A percentile compares a stretch with the other conserved stretches of the same genome.
phyloP scores from a whole-genome alignment of 306 rosid species.

The Quercus rubra region DNA sequence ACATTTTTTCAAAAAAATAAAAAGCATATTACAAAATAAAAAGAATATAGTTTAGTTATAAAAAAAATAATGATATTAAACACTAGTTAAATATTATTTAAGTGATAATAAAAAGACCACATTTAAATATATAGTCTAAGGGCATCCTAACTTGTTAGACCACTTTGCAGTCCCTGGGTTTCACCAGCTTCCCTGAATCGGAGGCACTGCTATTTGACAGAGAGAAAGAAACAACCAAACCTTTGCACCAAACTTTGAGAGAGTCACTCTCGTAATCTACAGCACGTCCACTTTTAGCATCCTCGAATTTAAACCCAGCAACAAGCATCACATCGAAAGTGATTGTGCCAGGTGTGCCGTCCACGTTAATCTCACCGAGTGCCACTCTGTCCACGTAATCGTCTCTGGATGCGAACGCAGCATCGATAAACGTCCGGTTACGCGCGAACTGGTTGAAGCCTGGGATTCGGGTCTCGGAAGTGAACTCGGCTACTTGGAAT shows the following conservation, averaged over 20 bases:
- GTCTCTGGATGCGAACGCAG: neutral
- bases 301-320: conserved; percentile 54
- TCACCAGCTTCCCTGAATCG: conserved; percentile 44
- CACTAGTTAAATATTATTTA: too few relatives aligned
- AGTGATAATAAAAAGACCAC: too few relatives aligned
- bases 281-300: too few relatives aligned
- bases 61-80: too few relatives aligned
- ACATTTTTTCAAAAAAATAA: too few relatives aligned
- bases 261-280: conserved; percentile 18
- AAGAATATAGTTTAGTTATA: too few relatives aligned
- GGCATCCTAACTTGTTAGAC: too few relatives aligned
- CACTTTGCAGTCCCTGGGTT: conserved; percentile 54
- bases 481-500: neutral
- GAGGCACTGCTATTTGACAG: conserved; percentile 12
- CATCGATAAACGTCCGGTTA: conserved; percentile 23
- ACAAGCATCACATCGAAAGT: conserved; percentile 44
- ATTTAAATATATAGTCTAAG: too few relatives aligned
- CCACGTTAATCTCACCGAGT: conserved; percentile 24
- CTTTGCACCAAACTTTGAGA: conserved; percentile 55
- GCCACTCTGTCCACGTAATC: conserved; percentile 7
- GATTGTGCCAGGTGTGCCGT: conserved; percentile 34
- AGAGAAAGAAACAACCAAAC: conserved; percentile 35
- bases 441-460: conserved; percentile 54
- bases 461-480: conserved; percentile 31
- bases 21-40: too few relatives aligned